phyloP scores from a whole-genome alignment of 1,284 basidiomycete species.

The Malassezia psittaci region DNA sequence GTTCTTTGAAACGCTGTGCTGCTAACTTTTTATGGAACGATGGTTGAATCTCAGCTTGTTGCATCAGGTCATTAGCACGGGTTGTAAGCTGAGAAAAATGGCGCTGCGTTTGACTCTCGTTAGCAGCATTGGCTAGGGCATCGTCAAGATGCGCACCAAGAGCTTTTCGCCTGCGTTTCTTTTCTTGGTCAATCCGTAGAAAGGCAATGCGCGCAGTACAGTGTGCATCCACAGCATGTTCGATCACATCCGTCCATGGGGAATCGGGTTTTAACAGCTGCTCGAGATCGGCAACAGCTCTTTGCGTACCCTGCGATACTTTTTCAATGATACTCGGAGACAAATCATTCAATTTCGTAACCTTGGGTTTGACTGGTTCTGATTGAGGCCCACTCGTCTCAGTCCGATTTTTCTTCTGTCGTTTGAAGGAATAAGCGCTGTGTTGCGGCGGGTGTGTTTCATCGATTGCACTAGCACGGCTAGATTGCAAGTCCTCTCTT shows the following conservation, averaged over 20 bases:
- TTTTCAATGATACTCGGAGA: no score
- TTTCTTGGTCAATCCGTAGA: conserved; percentile 37
- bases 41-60: conserved; percentile 31
- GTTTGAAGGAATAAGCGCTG: conserved; percentile 20
- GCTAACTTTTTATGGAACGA: conserved; percentile 29
- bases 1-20: conserved; percentile 26
- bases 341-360: no score
- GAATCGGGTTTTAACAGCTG: conserved; percentile 22
- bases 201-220: conserved; percentile 25
- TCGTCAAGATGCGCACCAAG: conserved; percentile 6
- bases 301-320: conserved; percentile 8
- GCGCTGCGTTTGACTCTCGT: conserved; percentile 18
- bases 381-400: no score
- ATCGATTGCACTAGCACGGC: conserved; percentile 18
- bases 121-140: conserved; percentile 14
- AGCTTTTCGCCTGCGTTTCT: conserved; percentile 27
- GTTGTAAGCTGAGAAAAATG: conserved; percentile 19
- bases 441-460: conserved; percentile 29
- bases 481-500: background rate
- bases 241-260: conserved; percentile 26
- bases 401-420: no score
- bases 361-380: no score
- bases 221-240: conserved; percentile 33
- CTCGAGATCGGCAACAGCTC: conserved; percentile 15
- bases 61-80: conserved; percentile 31